Base-by-base conservation (phyloP, 116 monocot species). In the Cymodocea nodosa region DNA sequence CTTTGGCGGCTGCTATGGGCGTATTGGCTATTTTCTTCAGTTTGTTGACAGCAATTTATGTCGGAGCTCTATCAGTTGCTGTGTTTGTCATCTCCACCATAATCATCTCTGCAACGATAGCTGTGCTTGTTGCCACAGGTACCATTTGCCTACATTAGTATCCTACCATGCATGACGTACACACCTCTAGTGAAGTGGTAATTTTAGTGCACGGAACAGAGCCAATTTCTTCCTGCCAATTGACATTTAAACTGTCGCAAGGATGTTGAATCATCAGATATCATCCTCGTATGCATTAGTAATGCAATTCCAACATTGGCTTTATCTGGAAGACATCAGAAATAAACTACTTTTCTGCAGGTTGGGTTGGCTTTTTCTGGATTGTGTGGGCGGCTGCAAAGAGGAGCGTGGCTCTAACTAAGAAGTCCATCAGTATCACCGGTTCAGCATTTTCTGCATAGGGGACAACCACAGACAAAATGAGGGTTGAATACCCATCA, bases 321-420 rank as follows among this genome's bases (percentile, higher is more conserved):
- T 44, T 44, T 12, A 10, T 44, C 44, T 10, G 7, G 44, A 10
- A 4, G 12, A 44, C 30, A 8, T 44, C 8, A 6, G 4, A 44
- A 44, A 40, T 40, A 40, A 40, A 61, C 36, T 36, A 4, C 37
- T 62, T 35, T 57, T 51, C 30, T 74, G 63, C 78, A 94, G 94
- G 94, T 15, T 94, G 89, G 89, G 60, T 87, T 63, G 94, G 89
- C 25, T 94, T 94, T 71, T 77, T 89, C 50, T 82, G 74, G 68
- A 36, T 81, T 22, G 18, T 83, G 5, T 89, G 84, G 84, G 14
- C 79, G 23, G 64, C 74, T 56, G 82, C 73, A 6, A 84, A 71
- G 71, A 87, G 84, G 73, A 79, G 80, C 62, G 15, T 87, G 78
- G 62, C 81, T 39, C 73, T 94, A 4, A 77, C 84, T 2, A 89